Percentiles rank a stretch among this genome's conserved stretches.
Conservation (phyloP, 495 filamentous ascomycete genomes). For the Lophium mytilinum region DNA sequence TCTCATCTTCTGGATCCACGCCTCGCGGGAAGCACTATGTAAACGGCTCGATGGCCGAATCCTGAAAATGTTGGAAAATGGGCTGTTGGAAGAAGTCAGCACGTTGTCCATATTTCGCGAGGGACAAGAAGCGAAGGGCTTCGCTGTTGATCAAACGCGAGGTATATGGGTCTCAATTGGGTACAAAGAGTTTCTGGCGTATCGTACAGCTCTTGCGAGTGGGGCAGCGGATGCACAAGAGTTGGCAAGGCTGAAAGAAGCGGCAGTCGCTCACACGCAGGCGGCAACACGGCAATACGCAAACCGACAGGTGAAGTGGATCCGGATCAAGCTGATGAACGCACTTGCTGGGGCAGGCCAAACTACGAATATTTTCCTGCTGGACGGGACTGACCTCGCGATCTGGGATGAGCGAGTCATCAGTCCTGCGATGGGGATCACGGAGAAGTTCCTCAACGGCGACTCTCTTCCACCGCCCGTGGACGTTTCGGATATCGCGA, state of each 20-base stretch:
- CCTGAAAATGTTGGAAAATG: slow-evolving; percentile 69
- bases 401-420: slow-evolving; percentile 53
- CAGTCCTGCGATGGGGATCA: slow-evolving; percentile 53
- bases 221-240: slow-evolving; percentile 33
- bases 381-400: slow-evolving; percentile 61
- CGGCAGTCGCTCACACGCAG: slow-evolving; percentile 54
- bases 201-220: slow-evolving; percentile 46
- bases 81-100: slow-evolving; percentile 62
- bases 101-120: slow-evolving; percentile 42
- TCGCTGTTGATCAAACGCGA: slow-evolving; percentile 55
- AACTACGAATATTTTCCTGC: slow-evolving; percentile 54
- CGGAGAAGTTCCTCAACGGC: slow-evolving; percentile 49
- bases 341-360: slow-evolving; percentile 48
- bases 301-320: slow-evolving; percentile 74
- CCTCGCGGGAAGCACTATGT: slow-evolving; percentile 56
- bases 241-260: slow-evolving; percentile 35
- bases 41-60: slow-evolving; percentile 67
- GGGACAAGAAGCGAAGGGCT: slow-evolving; percentile 39
- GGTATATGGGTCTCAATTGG: slow-evolving; percentile 97
- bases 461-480: slow-evolving; percentile 51
- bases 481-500: slow-evolving; percentile 52
- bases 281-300: slow-evolving; percentile 82
- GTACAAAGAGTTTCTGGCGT: slow-evolving; percentile 78
- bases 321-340: slow-evolving; percentile 67
- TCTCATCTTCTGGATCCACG: slow-evolving; percentile 83